Percentiles rank a stretch among this genome's conserved stretches.
These are phyloP conservation scores for Backusella sp. DNA, from an alignment of 192 early-diverging fungal species.

Conservation along the genomic window DNA sequence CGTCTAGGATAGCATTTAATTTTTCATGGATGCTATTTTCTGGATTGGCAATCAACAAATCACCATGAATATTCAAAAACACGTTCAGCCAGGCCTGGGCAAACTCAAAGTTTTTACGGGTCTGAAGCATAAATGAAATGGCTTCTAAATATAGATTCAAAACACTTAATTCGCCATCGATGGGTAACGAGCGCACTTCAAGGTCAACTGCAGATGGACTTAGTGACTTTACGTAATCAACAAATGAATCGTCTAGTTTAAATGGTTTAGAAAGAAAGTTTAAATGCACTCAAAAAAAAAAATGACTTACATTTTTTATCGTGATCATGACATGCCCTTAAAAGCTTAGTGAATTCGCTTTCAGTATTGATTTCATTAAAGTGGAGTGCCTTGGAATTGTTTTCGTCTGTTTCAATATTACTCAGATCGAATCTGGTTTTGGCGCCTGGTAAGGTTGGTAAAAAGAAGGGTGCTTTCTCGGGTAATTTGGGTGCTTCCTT, in stretches of 20 bases:
- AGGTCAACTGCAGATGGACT: constrained; percentile 84
- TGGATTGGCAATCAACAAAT: constrained; percentile 65
- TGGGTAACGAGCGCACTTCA: constrained; percentile 75
- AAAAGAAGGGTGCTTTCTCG: constrained; percentile 93
- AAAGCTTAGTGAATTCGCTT: constrained; percentile 60
- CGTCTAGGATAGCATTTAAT: constrained; percentile 37
- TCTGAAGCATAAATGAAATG: constrained; percentile 54
- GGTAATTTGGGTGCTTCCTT: constrained; percentile 85
- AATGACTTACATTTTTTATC: constrained; percentile 37
- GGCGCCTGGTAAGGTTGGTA: constrained; percentile 75
- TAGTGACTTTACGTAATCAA: constrained; percentile 71
- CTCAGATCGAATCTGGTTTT: constrained; percentile 30
- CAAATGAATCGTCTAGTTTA: constrained; percentile 53
- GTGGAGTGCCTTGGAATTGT: constrained; percentile 38
- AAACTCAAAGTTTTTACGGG: constrained; percentile 85
- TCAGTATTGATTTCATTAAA: constrained; percentile 52
- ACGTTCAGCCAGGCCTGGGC: constrained; percentile 75
- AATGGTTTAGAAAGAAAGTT: constrained; percentile 5
- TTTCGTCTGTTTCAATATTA: constrained; percentile 31
- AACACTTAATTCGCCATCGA: constrained; percentile 63
- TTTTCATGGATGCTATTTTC: constrained; percentile 40
- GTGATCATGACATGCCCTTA: constrained; percentile 47
- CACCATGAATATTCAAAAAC: constrained; percentile 81
- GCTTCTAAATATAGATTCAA: constrained; percentile 69
- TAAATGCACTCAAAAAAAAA: background rate